Base-by-base conservation (phyloP, 1,139 yeast genomes). In the Pichia sp. region DNA sequence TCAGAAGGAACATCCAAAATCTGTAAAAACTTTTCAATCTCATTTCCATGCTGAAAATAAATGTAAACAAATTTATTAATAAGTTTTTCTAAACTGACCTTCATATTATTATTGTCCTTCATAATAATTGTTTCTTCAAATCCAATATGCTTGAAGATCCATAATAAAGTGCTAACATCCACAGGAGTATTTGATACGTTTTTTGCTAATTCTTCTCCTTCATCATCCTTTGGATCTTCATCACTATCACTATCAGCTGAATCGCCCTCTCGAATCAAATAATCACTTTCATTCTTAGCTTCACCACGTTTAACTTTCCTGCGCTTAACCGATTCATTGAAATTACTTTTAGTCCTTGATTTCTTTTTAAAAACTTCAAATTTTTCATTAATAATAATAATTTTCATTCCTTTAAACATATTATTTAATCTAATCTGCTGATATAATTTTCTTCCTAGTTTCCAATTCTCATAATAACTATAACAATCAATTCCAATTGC, bases 401-500 rank as follows among this genome's bases (percentile, higher is more conserved):
- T 61, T 4, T 56, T 50, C 35, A 51, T 55, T 1, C 60, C 60
- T 1, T 58, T 47, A 12, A 78, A 62, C 3, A 76, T 51, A 16
- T 56, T 53, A 51, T 76, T 76, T 43, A 72, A 65, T 1, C 49
- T 48, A 6, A 74, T 52, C 53, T 78, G 83, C 9, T 60, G 51
- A 2, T 49, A 45, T 42, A 79, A 55, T 5, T 33, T 22, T 3
- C 31, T 36, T 6, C 53, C 52, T 2, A 30, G 35, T 25, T 39
- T 41, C 45, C 49, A 55, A 6, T 44, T 53, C 6, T 39, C 40
- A 31, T 49, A 35, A 54, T 75, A 80, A 8, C 55, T 54, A 37
- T 54, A 68, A 2, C 76, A 59, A 47, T 79, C 75, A 27, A 69
- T 51, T 52, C 73, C 73, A 51, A 62, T 69, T 10, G 68, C 57